These are phyloP conservation scores for Trichoderma endophyticum DNA, from an alignment of 2,329 filamentous ascomycete species.

Conservation along the genomic window DNA sequence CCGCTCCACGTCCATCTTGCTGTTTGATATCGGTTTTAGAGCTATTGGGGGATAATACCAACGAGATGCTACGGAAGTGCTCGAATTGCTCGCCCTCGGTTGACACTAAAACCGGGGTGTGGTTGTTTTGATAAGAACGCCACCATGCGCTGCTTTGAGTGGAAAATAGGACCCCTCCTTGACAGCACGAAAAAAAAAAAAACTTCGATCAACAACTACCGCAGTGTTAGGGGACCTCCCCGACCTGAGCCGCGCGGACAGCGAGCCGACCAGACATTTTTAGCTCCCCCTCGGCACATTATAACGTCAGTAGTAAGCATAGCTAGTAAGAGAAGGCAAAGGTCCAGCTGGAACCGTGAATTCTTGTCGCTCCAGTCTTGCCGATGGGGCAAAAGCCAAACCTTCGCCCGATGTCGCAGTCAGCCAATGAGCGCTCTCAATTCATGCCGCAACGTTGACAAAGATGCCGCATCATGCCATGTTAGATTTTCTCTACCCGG, in stretches of 20 bases:
- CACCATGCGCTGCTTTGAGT: neutral
- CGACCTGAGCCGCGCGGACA: neutral
- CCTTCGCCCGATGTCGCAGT: neutral
- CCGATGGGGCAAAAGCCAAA: neutral
- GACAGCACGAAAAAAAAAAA: neutral
- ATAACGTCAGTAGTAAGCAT: neutral
- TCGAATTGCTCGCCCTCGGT: neutral
- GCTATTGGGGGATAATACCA: neutral
- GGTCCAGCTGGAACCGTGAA: neutral
- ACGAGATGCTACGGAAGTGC: neutral
- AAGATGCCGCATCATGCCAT: conserved; percentile 15
- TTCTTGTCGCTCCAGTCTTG: neutral
- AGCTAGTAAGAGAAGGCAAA: neutral
- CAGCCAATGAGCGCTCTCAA: conserved; percentile 8
- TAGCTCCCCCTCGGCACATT: neutral
- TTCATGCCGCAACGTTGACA: neutral
- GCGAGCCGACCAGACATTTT: neutral
- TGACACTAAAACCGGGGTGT: neutral
- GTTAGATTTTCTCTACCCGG: neutral
- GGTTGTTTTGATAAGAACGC: neutral
- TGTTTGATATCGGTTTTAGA: neutral
- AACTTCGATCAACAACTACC: neutral
- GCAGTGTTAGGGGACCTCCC: neutral
- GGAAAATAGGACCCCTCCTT: neutral
- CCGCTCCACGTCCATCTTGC: conserved; percentile 3